Base-by-base conservation (phyloP, 208 protist species). In the Acanthamoeba healyi region DNA sequence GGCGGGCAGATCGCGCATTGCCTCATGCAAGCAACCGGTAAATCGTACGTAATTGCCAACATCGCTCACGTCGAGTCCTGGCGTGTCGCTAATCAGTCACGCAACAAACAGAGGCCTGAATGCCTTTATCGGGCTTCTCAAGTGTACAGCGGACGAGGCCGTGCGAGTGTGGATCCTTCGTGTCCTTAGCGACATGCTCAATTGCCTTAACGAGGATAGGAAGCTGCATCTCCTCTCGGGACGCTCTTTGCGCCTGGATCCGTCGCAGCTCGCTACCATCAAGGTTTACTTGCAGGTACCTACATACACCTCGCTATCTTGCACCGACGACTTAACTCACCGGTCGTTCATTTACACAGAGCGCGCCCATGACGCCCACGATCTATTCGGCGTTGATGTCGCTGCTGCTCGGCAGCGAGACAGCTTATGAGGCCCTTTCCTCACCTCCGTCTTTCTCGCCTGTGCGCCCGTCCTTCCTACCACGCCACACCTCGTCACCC, bases 121-220 rank as follows among this genome's bases (percentile, higher is more conserved):
- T 19, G 84, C 84, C 2, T 74, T 91, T 29, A 72, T 91, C 12
- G 84, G 84, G 36, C 36, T 91, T 1, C 54, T 91, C 22, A 70
- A 46, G 40, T 70, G 19, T 10, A 72, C 84, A 9, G n/a, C 49
- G 14, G 84, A 91, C 38, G 84, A 91, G 7, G 9, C 51, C 15
- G 56, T 91, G 34, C 46, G 84, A 17, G 51, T 91, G 61, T 91
- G 84, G 84, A 74, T 91, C 24, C 84, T 91, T 0, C 84, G 84
- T n/a, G 58, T 91, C 4, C 29, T 91, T 26, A 40, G 40, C 5
- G 84, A 91, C 29, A 40, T 91, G 56, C 84, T 91, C 58, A 65
- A 91, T 34, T 91, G 84, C 34, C 56, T 91, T 4, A 74, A 65
- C 36, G 84, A 91, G 29, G 58, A 91, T 29, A 91, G 72, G 77